Conservation (phyloP, 768 basidiomycete genomes). For the Amanita thiersii region DNA sequence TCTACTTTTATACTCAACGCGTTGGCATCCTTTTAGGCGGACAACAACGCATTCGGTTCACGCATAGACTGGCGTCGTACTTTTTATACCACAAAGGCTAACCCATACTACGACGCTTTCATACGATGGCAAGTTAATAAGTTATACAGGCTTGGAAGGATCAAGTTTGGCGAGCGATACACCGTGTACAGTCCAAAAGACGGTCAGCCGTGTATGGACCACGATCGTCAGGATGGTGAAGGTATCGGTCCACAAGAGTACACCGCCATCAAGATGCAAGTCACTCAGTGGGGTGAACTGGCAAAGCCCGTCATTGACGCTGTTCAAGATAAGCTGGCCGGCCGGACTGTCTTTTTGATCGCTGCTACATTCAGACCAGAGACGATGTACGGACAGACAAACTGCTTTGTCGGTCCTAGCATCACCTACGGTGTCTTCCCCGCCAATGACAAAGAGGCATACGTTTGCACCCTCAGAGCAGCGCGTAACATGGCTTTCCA, state of each 20-base stretch:
- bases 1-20: neutral
- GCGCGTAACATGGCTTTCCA: conserved; percentile 99
- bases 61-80: conserved; percentile 95
- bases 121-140: conserved; percentile 99
- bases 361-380: conserved; percentile 95
- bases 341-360: conserved; percentile 83
- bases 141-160: conserved; percentile 76
- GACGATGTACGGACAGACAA: conserved; percentile 99
- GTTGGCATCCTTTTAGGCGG: conserved; percentile 25
- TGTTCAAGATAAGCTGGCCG: conserved; percentile 63
- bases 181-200: conserved; percentile 99
- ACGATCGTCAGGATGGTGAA: conserved; percentile 93
- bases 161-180: conserved; percentile 97
- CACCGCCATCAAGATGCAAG: conserved; percentile 91
- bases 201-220: conserved; percentile 99
- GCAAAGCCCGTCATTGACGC: conserved; percentile 15
- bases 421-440: conserved; percentile 93
- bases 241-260: conserved; percentile 95
- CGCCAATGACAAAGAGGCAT: conserved; percentile 81
- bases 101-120: conserved; percentile 96
- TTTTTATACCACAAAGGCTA: conserved; percentile 91
- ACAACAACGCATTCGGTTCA: conserved; percentile 84
- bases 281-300: conserved; percentile 67
- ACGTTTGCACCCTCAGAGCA: conserved; percentile 80
- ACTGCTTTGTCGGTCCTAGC: conserved; percentile 87